Percentiles rank a stretch among this genome's conserved stretches.
Evolutionary conservation across 2,329 filamentous ascomycete species (phyloP).

Genomic region (Claviceps citrina): DNA sequence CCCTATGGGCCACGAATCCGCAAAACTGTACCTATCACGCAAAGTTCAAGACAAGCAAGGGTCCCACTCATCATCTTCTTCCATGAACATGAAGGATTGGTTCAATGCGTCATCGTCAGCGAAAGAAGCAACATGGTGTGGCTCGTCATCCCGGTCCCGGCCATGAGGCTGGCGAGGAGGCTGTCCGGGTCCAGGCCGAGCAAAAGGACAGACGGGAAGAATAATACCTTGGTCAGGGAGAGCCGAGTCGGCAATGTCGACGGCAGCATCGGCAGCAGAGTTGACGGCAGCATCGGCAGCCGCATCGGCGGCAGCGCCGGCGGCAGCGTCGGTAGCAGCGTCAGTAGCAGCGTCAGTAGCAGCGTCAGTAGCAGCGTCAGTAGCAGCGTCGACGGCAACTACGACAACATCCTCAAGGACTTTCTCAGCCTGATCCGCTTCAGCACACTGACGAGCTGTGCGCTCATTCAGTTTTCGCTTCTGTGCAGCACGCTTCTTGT

Average conservation of each 20-base stretch:
- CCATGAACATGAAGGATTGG: neutral
- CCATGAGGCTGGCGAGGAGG: neutral
- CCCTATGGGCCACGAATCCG: no score
- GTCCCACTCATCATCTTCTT: neutral
- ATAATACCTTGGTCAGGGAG: neutral
- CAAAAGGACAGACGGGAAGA: neutral
- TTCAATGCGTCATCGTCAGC: neutral
- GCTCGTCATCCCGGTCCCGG: neutral
- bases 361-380: neutral
- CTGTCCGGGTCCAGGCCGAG: neutral
- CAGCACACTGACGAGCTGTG: conserved; percentile 2
- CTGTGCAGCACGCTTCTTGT: conserved; percentile 3
- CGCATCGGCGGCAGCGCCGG: neutral
- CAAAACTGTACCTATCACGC: neutral
- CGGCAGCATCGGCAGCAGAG: neutral
- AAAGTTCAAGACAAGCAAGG: neutral
- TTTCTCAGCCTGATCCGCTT: neutral
- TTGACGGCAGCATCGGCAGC: neutral
- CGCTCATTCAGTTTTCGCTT: conserved; percentile 5
- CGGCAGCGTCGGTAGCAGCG: neutral
- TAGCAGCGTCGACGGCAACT: neutral
- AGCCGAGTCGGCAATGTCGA: neutral
- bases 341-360: neutral
- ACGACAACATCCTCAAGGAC: neutral
- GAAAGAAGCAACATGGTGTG: neutral